phyloP scores from a whole-genome alignment of 2,329 filamentous ascomycete genomes.

The Penicillium fuscoglaucum region DNA sequence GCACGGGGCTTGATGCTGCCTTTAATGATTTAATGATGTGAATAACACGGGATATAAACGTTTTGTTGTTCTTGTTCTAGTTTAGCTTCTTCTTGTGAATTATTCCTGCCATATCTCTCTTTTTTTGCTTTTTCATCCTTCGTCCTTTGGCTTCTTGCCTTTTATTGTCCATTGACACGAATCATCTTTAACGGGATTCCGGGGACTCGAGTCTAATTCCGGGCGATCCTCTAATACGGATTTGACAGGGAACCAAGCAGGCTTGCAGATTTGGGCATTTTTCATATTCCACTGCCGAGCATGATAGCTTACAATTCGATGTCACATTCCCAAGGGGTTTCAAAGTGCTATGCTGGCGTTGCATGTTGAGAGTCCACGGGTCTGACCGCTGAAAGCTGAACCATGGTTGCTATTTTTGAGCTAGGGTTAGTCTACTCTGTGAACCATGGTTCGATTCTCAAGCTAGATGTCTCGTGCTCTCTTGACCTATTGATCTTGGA shows the following conservation, averaged over 20 bases:
- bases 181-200: background rate
- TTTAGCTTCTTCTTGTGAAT: conserved; percentile 7
- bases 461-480: background rate
- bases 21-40: conserved; percentile 15
- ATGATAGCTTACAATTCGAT: background rate
- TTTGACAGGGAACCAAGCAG: conserved; percentile 1
- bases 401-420: background rate
- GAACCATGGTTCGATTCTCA: conserved; percentile 8
- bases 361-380: conserved; percentile 8
- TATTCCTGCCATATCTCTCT: background rate
- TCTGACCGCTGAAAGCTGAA: conserved; percentile 16
- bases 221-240: conserved; percentile 6
- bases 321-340: background rate
- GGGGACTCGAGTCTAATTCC: background rate
- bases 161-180: background rate
- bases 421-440: background rate
- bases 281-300: background rate
- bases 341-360: conserved; percentile 15
- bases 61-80: conserved; percentile 7
- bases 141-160: background rate
- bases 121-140: conserved; percentile 5
- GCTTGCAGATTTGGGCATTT: background rate
- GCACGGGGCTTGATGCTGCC: conserved; percentile 6
- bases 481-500: background rate
- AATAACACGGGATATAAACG: conserved; percentile 1